Evolutionary conservation across 2,329 filamentous ascomycete species (phyloP), one percentile per base, ranked within the genome.

Genomic region (Tolypocladium capitatum): DNA sequence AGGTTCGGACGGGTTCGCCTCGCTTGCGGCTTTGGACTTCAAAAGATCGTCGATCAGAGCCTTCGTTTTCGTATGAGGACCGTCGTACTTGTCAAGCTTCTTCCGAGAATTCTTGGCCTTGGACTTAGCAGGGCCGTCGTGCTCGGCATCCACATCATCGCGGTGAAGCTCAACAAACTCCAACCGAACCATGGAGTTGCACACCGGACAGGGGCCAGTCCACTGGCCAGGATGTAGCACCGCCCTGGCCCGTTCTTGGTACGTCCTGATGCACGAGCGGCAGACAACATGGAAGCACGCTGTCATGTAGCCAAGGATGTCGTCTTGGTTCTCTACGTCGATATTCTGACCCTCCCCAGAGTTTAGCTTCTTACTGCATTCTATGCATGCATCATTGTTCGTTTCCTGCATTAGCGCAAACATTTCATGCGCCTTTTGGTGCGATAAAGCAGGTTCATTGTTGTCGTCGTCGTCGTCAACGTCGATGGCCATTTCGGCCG

Each of bases 1-100:
- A 0, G 80, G 76, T 58, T 90, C 79, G 11, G 76, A 68, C 0
- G 80, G 78, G 10, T 78, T 70, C 0, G 68, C 68, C 34, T 75
- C 73, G 50, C 80, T 86, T 60, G 83, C 78, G 1, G 71, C 70
- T 49, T 80, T 78, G 46, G 80, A 79, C 45, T 73, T 70, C 1
- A 84, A 64, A 8, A 98, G 75, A 52, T 87, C 81, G n/a, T 82
- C 71, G 0, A 98, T 60, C 2, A 98, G 71, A 2, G 86, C 88
- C 49, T 77, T 81, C 1, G 92, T 95, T 69, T 98, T 98, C 5
- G 90, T 94, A 59, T 94, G 89, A 0, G 91, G 91, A 0, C 90
- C 90, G 40, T 75, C 74, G 61, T 97, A 98, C 31, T 76, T 78
- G 24, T 78, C 79, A 11, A 83, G 70, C 58, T 82, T 84, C 44